phyloP scores from a whole-genome alignment of 1,284 basidiomycete genomes.

The Apiotrichum veenhuisii region DNA sequence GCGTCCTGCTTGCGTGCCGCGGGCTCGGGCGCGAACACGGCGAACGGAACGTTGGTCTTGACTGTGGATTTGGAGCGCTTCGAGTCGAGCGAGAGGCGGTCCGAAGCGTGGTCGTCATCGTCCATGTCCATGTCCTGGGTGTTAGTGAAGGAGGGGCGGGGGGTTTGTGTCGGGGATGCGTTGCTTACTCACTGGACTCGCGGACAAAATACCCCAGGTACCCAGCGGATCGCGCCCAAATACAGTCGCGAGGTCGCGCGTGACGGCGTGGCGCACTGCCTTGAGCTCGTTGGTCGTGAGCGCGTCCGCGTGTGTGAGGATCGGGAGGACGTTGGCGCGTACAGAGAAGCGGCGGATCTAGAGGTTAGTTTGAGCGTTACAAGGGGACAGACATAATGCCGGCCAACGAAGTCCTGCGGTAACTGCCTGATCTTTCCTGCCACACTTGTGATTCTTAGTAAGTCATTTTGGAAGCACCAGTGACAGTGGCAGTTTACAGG shows the following conservation, averaged over 20 bases:
- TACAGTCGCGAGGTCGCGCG: constrained; percentile 27
- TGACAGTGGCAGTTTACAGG: no score
- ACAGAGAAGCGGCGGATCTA: constrained; percentile 35
- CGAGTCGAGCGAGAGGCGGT: constrained; percentile 13
- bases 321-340: constrained; percentile 41
- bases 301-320: constrained; percentile 38
- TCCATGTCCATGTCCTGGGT: constrained; percentile 10
- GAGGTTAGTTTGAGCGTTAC: no score
- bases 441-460: no score
- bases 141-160: not conserved
- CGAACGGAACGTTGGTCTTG: constrained; percentile 22
- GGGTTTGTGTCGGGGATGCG: not conserved
- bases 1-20: no score
- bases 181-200: constrained; percentile 4
- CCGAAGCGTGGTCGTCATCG: constrained; percentile 7
- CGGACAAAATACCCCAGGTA: constrained; percentile 12
- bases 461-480: no score
- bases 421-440: no score
- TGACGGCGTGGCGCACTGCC: constrained; percentile 23
- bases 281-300: constrained; percentile 33
- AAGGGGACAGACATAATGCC: no score
- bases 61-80: constrained; percentile 9
- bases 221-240: constrained; percentile 21
- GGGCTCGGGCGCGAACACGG: constrained; percentile 25
- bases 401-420: no score